These are phyloP conservation scores for Santalum album DNA, from an alignment of 164 flowering plant genomes.

Conservation along the genomic window DNA sequence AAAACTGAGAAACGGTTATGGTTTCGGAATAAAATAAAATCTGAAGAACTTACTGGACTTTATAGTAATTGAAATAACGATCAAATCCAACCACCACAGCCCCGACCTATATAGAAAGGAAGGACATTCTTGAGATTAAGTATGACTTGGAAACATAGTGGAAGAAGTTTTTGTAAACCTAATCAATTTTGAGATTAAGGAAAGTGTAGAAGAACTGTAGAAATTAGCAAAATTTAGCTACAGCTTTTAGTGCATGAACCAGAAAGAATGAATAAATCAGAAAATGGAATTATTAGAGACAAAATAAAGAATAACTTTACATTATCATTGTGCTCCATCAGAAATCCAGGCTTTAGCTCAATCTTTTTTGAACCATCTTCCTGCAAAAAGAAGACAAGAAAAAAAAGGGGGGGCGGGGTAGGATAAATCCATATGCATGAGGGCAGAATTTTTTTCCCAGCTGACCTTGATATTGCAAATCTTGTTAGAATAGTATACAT, in stretches of 20 bases:
- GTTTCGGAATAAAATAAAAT: neutral
- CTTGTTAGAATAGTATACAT: no score
- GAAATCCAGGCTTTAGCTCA: slow-evolving; percentile 88
- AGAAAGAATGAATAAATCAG: neutral
- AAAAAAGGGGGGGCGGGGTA: no score
- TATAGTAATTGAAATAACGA: slow-evolving; percentile 93
- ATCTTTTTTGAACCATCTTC: slow-evolving; percentile 88
- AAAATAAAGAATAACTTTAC: slow-evolving; percentile 31
- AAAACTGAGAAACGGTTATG: no score
- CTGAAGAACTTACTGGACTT: slow-evolving; percentile 68
- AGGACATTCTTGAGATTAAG: slow-evolving; percentile 7
- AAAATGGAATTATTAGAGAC: slow-evolving; percentile 1
- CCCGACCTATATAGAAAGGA: slow-evolving; percentile 56
- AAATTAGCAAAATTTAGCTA: neutral
- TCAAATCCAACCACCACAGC: slow-evolving; percentile 99
- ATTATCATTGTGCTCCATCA: slow-evolving; percentile 89
- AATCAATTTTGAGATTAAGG: neutral
- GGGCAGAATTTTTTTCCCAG: no score
- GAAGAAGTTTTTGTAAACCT: slow-evolving; percentile 1
- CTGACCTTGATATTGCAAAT: no score
- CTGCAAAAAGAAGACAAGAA: slow-evolving; percentile 28
- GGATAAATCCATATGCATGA: no score
- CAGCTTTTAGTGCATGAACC: neutral
- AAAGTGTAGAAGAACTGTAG: no score
- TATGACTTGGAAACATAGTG: neutral